A percentile compares a stretch with the other conserved stretches of the same genome.
Conservation (phyloP, 2,329 filamentous ascomycete genomes). For the Cladosporium phlei region DNA sequence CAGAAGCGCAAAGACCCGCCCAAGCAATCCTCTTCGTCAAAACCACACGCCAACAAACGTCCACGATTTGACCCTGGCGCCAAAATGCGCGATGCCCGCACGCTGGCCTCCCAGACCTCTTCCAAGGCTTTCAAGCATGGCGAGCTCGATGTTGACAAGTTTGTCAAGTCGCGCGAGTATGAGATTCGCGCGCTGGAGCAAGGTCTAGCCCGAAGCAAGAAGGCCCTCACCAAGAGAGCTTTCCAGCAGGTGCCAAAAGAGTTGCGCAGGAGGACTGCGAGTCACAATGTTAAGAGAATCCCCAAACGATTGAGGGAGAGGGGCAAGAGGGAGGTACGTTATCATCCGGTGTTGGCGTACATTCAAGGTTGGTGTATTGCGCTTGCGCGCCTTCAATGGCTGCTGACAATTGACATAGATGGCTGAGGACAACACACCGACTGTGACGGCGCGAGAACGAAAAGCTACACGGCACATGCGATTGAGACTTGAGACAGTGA, state of each 20-base stretch:
- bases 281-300: conserved; percentile 88
- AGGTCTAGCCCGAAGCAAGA: conserved; percentile 72
- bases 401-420: conserved; percentile 54
- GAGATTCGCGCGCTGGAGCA: conserved; percentile 82
- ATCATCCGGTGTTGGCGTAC: conserved; percentile 1
- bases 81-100: conserved; percentile 39
- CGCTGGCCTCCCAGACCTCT: conserved; percentile 42
- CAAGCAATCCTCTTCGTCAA: conserved; percentile 6
- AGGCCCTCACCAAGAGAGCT: conserved; percentile 61
- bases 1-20: conserved; percentile 28
- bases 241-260: conserved; percentile 88
- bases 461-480: conserved; percentile 52
- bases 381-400: not conserved
- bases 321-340: conserved; percentile 55
- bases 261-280: conserved; percentile 80
- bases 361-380: conserved; percentile 19
- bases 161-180: conserved; percentile 78
- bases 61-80: conserved; percentile 20
- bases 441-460: conserved; percentile 61
- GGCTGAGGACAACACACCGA: conserved; percentile 85
- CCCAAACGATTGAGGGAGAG: conserved; percentile 69
- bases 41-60: conserved; percentile 4
- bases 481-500: conserved; percentile 70
- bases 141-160: conserved; percentile 78
- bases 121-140: conserved; percentile 60